Evolutionary conservation across 495 filamentous ascomycete genomes (phyloP), one percentile per base, ranked within the genome.

Genomic region (Penicillium tannophilum): DNA sequence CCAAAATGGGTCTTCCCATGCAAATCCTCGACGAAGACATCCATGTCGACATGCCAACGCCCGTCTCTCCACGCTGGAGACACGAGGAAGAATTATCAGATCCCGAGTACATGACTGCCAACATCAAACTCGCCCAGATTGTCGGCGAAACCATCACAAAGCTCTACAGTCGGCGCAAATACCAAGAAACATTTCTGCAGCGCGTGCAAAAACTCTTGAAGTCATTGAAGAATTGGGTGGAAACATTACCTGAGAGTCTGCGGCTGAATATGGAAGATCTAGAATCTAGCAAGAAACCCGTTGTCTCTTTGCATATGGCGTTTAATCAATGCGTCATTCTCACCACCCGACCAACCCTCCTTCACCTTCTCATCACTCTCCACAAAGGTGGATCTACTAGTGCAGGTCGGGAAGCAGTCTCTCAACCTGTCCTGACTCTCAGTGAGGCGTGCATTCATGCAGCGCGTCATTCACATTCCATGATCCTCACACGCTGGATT

Each of bases 11-110:
- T 6, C 66, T 78, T 1, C 76, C 76, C 4, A 69, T 75, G 61
- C 73, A 78, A 58, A 76, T 80, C 30, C 70, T 72, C 33, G 77
- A 80, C 52, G 77, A 80, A 46, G 77, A 79, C 48, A 79, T 79
- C 44, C 74, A 80, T 44, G 67, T 80, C 35, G 76, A 78, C 55
- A 72, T 79, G 66, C 76, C 77, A 23, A 75, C 66, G 8, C 68
- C 62, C 11, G 65, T 78, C 3, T 58, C 59, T 19, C 73, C 73
- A 5, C 52, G 54, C 19, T 68, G 70, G 63, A 51, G 67, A n/a
- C 74, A 77, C 43, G 68, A 76, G 31, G 76, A 75, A 56, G 75
- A 79, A 52, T 72, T 79, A 20, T 72, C 73, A 0, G 76, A 77
- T 36, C 67, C 68, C 3, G 73, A 74, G 2, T 76, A 72, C 41